Conservation (phyloP, 371 early-diverging fungal species). For the Rhizopus arrhizus region DNA sequence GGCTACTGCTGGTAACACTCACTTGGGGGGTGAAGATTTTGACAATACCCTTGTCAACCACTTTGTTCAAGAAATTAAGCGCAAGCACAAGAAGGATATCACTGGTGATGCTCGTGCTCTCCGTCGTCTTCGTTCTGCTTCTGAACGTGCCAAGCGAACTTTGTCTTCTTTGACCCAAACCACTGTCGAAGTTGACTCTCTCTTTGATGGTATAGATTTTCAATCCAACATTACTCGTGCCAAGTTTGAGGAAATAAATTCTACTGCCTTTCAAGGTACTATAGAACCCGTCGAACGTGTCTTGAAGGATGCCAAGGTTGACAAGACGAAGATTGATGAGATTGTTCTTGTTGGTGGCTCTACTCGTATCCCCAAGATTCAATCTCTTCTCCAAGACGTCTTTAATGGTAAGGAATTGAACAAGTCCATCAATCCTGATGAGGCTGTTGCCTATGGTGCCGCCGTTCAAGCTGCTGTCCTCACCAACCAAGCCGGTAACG, state of each 20-base stretch:
- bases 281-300: conserved; percentile 82
- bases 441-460: conserved; percentile 96
- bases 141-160: conserved; percentile 97
- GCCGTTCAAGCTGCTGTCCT: conserved; percentile 91
- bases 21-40: conserved; percentile 89
- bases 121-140: conserved; percentile 91
- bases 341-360: conserved; percentile 99
- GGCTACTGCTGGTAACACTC: conserved; percentile 95
- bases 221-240: no score
- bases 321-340: conserved; percentile 90
- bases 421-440: conserved; percentile 93
- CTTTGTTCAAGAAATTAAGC: conserved; percentile 73
- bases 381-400: no score
- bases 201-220: no score
- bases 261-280: conserved; percentile 41
- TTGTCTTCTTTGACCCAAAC: conserved; percentile 38
- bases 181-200: no score
- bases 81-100: conserved; percentile 80
- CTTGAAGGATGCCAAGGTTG: conserved; percentile 91
- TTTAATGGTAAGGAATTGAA: conserved; percentile 3
- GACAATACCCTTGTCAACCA: no score
- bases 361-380: conserved; percentile 82
- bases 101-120: conserved; percentile 84
- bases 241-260: no score
- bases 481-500: conserved; percentile 7